These are phyloP conservation scores for Dictyostelium capitatum DNA, from an alignment of 78 protist species.

Conservation along the genomic window DNA sequence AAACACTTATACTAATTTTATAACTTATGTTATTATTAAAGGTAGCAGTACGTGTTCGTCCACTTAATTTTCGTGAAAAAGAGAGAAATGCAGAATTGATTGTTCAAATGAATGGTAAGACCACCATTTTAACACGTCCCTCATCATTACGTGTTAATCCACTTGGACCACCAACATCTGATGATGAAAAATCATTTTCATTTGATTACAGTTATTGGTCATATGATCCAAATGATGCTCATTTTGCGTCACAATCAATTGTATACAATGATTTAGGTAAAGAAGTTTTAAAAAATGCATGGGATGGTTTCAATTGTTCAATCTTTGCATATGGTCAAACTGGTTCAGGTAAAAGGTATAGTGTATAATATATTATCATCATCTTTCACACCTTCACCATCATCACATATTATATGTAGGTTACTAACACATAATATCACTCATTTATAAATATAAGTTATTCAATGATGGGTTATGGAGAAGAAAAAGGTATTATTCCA, in stretches of 20 bases:
- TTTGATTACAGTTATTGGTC: conserved; percentile 83
- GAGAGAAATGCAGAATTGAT: conserved; percentile 81
- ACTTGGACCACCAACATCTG: conserved; percentile 60
- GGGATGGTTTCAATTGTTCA: conserved; percentile 85
- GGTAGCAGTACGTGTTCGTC: conserved; percentile 86
- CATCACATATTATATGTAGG: not conserved
- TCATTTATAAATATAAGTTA: not conserved
- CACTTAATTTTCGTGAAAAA: conserved; percentile 71
- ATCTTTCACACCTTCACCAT: not conserved
- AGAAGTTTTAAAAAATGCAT: conserved; percentile 78
- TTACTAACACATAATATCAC: not conserved
- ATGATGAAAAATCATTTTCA: conserved; percentile 75
- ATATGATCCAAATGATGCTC: conserved; percentile 49
- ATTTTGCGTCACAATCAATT: conserved; percentile 76
- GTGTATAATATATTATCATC: not conserved
- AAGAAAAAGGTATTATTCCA: conserved; percentile 83
- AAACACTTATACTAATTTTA: too few species aligned
- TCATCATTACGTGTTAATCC: conserved; percentile 56
- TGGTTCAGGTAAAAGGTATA: conserved; percentile 82
- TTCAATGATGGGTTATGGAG: conserved; percentile 81
- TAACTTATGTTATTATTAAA: too few species aligned
- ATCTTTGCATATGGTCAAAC: conserved; percentile 91
- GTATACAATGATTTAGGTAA: conserved; percentile 75
- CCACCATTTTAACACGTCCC: conserved; percentile 54
- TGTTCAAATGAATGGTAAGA: conserved; percentile 58